These are phyloP conservation scores for Datisca glomerata DNA, from an alignment of 306 rosid species.

Conservation along the genomic window DNA sequence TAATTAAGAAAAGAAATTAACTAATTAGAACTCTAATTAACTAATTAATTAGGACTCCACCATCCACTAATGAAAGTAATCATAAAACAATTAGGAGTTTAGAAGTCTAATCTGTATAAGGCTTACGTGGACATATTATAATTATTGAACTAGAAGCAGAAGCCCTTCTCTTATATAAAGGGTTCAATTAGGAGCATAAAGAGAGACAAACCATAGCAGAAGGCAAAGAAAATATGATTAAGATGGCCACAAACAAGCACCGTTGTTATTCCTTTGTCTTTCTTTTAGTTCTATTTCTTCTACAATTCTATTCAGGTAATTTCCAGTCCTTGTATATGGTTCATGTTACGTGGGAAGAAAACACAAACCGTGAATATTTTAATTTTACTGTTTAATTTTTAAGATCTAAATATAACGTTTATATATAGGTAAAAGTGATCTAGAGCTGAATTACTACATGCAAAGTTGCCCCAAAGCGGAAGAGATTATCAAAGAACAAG, in stretches of 20 bases:
- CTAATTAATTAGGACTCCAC: too few species aligned
- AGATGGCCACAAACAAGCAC: neutral
- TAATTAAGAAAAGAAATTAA: too few species aligned
- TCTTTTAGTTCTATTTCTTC: neutral
- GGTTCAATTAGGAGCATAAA: neutral
- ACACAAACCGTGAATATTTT: too few species aligned
- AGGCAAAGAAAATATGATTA: neutral
- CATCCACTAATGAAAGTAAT: too few species aligned
- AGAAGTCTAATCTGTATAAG: too few species aligned
- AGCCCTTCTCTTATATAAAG: neutral
- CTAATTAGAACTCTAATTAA: too few species aligned
- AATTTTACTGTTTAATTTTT: too few species aligned
- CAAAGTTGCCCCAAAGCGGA: slow-evolving; percentile 70
- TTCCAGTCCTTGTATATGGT: too few species aligned
- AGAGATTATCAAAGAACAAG: slow-evolving; percentile 55
- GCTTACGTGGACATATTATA: neutral
- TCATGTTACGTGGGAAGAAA: too few species aligned
- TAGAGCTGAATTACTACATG: slow-evolving; percentile 37
- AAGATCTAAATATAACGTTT: too few species aligned
- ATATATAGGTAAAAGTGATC: slow-evolving; percentile 51
- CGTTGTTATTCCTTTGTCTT: neutral
- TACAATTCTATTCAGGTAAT: neutral
- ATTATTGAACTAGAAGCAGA: neutral
- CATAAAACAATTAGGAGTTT: too few species aligned
- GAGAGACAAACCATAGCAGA: neutral